Conservation (phyloP, 805 yeast species). For the Nakazawaea populi region DNA sequence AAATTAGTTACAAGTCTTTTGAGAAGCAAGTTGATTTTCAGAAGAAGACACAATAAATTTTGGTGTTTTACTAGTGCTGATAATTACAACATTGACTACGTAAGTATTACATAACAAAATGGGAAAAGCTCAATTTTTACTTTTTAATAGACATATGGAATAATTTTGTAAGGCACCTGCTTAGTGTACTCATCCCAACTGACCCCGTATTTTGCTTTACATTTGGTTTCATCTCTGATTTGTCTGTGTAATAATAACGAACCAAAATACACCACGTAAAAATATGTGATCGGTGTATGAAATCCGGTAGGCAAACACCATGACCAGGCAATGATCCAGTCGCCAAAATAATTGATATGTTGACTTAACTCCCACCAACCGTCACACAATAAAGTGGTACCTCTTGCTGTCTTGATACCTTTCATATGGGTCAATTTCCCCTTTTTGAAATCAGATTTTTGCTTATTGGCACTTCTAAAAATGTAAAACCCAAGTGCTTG, state of each 20-base stretch:
- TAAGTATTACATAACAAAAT: no score
- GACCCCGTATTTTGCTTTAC: conserved; percentile 78
- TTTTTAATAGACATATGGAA: conserved; percentile 74
- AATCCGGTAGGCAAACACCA: conserved; percentile 93
- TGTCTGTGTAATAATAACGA: conserved; percentile 83
- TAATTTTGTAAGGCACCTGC: conserved; percentile 80
- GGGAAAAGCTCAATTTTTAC: no score
- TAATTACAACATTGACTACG: no score
- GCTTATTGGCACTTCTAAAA: conserved; percentile 78
- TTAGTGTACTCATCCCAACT: conserved; percentile 81
- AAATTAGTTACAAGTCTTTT: conserved; percentile 77
- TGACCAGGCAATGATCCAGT: conserved; percentile 84
- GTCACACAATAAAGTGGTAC: conserved; percentile 74
- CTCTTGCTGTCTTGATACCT: conserved; percentile 66
- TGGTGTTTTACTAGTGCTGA: no score
- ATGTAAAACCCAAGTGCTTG: conserved; percentile 68
- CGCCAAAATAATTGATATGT: conserved; percentile 94
- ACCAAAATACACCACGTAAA: conserved; percentile 80
- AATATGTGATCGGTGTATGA: conserved; percentile 77
- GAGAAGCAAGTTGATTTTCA: conserved; percentile 58
- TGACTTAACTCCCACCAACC: conserved; percentile 97
- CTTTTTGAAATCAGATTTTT: conserved; percentile 77
- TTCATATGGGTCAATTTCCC: conserved; percentile 68
- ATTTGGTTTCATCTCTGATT: conserved; percentile 85
- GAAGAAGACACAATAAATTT: conserved; percentile 34